Evolutionary conservation across 345 rosid genomes (phyloP).

Genomic region (Punica granatum): DNA sequence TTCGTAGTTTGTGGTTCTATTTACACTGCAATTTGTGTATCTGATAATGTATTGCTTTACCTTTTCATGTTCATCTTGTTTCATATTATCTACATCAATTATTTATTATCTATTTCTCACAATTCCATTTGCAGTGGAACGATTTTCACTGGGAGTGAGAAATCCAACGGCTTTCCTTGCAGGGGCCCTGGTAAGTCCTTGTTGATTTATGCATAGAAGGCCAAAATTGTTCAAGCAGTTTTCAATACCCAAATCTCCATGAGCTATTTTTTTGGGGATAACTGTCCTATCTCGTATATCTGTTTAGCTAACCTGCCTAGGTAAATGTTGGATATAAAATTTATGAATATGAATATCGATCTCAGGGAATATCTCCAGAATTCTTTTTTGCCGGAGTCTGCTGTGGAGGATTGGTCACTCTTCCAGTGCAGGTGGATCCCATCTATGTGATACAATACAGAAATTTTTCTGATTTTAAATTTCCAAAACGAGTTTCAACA

Average conservation of each 20-base stretch:
- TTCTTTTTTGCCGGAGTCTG: conserved; percentile 92
- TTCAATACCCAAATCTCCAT: neutral
- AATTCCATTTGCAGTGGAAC: conserved; percentile 58
- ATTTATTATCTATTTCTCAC: neutral
- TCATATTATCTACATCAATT: neutral
- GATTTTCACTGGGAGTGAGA: conserved; percentile 76
- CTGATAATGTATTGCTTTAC: neutral
- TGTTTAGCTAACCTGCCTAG: no score
- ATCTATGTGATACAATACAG: neutral
- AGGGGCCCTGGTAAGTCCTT: conserved; percentile 58
- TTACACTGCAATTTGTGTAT: neutral
- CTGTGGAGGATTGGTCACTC: conserved; percentile 81
- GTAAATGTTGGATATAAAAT: no score
- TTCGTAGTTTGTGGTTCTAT: neutral
- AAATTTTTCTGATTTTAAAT: neutral
- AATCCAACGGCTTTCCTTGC: conserved; percentile 86
- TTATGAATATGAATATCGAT: neutral
- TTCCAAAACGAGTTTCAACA: neutral
- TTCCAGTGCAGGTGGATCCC: conserved; percentile 65
- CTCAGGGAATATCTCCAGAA: conserved; percentile 81
- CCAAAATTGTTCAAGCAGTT: neutral
- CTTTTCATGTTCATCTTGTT: neutral
- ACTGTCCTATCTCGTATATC: no score
- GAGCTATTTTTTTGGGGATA: neutral
- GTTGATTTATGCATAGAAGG: neutral